These are phyloP conservation scores for Diplotaxis tenuifolia DNA, from an alignment of 345 rosid genomes.

Conservation along the genomic window DNA sequence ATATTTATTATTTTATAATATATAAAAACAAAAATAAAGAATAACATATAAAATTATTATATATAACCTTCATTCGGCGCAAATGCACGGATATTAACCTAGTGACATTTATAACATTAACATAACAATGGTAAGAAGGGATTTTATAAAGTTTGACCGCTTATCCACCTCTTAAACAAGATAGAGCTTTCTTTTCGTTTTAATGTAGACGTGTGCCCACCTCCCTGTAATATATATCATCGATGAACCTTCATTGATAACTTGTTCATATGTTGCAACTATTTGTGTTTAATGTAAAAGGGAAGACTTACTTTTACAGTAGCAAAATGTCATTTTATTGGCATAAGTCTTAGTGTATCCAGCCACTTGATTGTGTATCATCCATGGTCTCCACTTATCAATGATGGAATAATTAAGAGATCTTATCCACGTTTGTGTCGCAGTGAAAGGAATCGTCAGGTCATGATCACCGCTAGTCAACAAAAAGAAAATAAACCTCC, in stretches of 20 bases:
- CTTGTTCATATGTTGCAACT: not conserved
- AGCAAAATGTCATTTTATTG: constrained; percentile 60
- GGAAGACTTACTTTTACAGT: constrained; percentile 49
- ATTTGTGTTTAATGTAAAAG: not conserved
- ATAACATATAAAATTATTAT: too few relatives aligned
- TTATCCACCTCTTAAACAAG: constrained; percentile 36
- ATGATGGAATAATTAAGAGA: constrained; percentile 48
- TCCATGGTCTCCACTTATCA: constrained; percentile 63
- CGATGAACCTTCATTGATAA: not conserved
- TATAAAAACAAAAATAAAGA: too few relatives aligned
- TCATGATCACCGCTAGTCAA: constrained; percentile 64
- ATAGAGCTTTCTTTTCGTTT: constrained; percentile 44
- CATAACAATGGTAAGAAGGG: not conserved
- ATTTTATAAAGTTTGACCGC: constrained; percentile 9
- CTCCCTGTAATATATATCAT: constrained; percentile 42
- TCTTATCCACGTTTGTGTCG: constrained; percentile 57
- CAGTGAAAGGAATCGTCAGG: constrained; percentile 39
- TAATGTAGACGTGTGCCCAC: constrained; percentile 52
- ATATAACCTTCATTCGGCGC: too few relatives aligned
- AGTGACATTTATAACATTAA: not conserved
- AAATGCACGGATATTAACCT: too few relatives aligned
- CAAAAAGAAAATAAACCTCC: not conserved
- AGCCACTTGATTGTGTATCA: constrained; percentile 41
- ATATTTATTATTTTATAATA: too few relatives aligned
- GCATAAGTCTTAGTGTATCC: constrained; percentile 59